Conservation (phyloP, 2,329 filamentous ascomycete species). For the Nectriaceae sp. region DNA sequence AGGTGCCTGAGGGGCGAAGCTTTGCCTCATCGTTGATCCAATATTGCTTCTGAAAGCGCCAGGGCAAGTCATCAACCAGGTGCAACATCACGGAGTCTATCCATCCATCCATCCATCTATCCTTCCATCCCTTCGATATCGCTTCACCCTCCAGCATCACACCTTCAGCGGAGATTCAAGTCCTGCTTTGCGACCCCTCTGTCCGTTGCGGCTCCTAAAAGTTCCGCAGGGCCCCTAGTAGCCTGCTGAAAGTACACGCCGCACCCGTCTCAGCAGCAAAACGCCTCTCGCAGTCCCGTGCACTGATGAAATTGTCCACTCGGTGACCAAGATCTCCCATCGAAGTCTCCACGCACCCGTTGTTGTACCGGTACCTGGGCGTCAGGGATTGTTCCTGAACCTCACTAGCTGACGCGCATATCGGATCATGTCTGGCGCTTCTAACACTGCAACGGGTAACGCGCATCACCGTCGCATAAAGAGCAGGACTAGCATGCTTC, state of each 20-base stretch:
- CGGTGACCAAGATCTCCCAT: slow-evolving; percentile 27
- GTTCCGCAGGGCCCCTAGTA: neutral
- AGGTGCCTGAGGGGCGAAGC: no score
- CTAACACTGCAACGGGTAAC: slow-evolving; percentile 31
- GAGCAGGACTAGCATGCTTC: slow-evolving; percentile 10
- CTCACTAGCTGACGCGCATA: slow-evolving; percentile 34
- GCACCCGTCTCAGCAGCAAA: neutral
- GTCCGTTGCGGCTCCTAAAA: neutral
- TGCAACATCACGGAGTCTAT: neutral
- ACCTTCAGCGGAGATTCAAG: neutral
- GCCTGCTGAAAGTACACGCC: neutral
- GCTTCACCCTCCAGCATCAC: neutral
- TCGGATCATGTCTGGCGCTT: slow-evolving; percentile 33
- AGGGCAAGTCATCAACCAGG: neutral
- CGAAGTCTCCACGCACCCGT: slow-evolving; percentile 20
- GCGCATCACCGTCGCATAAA: slow-evolving; percentile 30
- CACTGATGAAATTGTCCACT: slow-evolving; percentile 22
- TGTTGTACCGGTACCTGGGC: slow-evolving; percentile 28
- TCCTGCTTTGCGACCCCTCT: neutral
- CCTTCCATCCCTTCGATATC: no score
- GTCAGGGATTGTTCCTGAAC: slow-evolving; percentile 26
- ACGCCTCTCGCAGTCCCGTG: slow-evolving; percentile 3
- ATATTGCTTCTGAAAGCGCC: neutral
- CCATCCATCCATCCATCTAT: neutral
- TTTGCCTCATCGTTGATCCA: neutral